A percentile compares a stretch with the other conserved stretches of the same genome.
phyloP scores from a whole-genome alignment of 306 rosid genomes.

The Medicago ruthenica region DNA sequence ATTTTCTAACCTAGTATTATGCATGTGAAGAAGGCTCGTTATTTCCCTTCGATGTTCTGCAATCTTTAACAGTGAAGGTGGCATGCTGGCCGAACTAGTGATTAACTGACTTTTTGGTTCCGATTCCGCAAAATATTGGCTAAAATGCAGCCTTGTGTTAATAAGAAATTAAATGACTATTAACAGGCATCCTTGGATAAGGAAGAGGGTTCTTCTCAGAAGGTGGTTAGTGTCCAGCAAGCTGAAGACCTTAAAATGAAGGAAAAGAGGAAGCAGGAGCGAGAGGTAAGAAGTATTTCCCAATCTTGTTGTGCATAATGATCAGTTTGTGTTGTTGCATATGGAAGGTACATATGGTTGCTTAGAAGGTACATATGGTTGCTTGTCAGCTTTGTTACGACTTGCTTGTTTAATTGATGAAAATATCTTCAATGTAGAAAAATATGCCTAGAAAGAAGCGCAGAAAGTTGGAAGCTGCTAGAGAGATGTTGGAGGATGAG shows the following conservation, averaged over 20 bases:
- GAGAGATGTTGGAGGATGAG: conserved; percentile 94
- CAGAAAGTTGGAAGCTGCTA: conserved; percentile 89
- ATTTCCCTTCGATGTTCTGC: not conserved
- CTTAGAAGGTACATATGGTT: conserved; percentile 4
- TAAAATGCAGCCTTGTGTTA: conserved; percentile 21
- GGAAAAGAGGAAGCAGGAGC: conserved; percentile 91
- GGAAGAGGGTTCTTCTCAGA: conserved; percentile 55
- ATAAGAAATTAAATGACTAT: conserved; percentile 30
- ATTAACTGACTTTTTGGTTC: conserved; percentile 6
- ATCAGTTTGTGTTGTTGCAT: conserved; percentile 4
- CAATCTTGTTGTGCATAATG: not conserved
- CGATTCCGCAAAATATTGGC: not conserved
- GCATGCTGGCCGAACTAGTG: conserved; percentile 6
- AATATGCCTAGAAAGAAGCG: conserved; percentile 90
- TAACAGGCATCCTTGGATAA: conserved; percentile 64
- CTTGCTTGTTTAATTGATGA: conserved; percentile 1
- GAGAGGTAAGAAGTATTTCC: conserved; percentile 60
- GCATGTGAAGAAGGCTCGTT: conserved; percentile 12
- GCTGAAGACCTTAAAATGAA: conserved; percentile 83
- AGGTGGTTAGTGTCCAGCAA: conserved; percentile 74
- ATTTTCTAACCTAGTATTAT: not conserved
- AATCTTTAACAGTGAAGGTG: conserved; percentile 16
- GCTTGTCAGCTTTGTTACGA: not conserved
- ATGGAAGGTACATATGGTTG: not conserved
- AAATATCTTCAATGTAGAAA: conserved; percentile 59